A percentile compares a stretch with the other conserved stretches of the same genome.
Evolutionary conservation across 139 green algal species (phyloP).

Genomic region (Medakamo hakoo): DNA sequence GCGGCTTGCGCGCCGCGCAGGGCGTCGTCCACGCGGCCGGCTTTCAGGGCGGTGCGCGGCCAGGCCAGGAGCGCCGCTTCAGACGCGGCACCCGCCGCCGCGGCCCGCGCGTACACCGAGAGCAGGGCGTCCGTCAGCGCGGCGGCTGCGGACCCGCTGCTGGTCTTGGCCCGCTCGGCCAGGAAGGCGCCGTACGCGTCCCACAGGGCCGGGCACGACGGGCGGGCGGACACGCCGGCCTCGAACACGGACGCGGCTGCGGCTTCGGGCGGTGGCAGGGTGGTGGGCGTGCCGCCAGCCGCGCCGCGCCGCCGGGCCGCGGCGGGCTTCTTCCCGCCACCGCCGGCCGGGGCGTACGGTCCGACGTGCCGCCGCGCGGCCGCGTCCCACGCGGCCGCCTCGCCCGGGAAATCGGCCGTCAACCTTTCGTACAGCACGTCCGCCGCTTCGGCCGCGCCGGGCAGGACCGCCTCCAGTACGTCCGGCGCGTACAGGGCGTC

Average conservation of each 20-base stretch:
- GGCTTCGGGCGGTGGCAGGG: neutral
- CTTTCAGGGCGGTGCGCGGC: slow-evolving; percentile 14
- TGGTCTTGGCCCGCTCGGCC: neutral
- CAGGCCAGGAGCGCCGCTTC: slow-evolving; percentile 18
- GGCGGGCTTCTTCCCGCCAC: no score
- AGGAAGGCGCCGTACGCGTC: neutral
- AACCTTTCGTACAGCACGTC: slow-evolving; percentile 33
- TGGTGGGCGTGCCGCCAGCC: no score
- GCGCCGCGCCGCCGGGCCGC: neutral
- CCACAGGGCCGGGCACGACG: neutral
- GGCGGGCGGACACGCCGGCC: slow-evolving; percentile 11
- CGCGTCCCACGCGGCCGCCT: slow-evolving; percentile 35
- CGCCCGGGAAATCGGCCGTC: slow-evolving; percentile 22
- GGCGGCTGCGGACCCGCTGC: neutral
- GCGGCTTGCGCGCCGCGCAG: slow-evolving; percentile 16
- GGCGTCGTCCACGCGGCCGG: slow-evolving; percentile 14
- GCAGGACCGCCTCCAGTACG: slow-evolving; percentile 13
- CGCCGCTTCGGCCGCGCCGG: neutral
- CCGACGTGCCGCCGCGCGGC: slow-evolving; percentile 18
- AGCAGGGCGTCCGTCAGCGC: slow-evolving; percentile 3
- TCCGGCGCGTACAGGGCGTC: slow-evolving; percentile 26
- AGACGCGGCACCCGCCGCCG: slow-evolving; percentile 3
- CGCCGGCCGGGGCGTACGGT: no score
- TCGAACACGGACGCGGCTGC: slow-evolving; percentile 13
- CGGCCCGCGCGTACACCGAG: slow-evolving; percentile 7